Evolutionary conservation across 2,329 filamentous ascomycete species (phyloP), one percentile per base, ranked within the genome.

Genomic region (Ceratocystis albifundus): DNA sequence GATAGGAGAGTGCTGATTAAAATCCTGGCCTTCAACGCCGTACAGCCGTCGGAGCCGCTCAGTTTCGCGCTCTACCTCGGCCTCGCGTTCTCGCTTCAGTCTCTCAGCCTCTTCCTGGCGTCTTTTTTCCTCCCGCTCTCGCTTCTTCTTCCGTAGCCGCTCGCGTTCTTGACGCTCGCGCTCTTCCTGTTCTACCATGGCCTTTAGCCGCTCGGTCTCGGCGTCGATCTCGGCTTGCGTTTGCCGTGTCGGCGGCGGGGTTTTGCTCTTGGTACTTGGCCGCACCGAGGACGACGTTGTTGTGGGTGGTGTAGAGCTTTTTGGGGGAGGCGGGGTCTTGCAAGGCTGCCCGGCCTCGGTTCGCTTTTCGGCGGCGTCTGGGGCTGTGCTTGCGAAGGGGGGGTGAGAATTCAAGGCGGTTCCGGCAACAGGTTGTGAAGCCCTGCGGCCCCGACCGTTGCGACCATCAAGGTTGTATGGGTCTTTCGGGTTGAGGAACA

Each of bases 41-140:
- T 89, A 92, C 70, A 87, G 75, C 70, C 79, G 83, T 25, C 84
- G 79, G 45, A 99, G 78, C 1, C 91, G 82, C 73, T 94, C 90
- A 0, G 94, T 97, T 76, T 99, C 93, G 69, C 81, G 82, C 22
- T 92, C 86, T 0, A 92, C 77, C 72, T 91, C 88, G 55, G 80
- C 78, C 62, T 87, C 82, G 3, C 88, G 79, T 80, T 88, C 86
- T 71, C 80, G 81, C 71, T 85, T 82, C 65, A 88, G 83, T 1
- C 91, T 77, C 66, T 64, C 70, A 64, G 2, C 65, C 53, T 68
- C 59, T 44, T 65, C 57, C 8, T 32, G 25, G 22, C 61, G 53
- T 20, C 46, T 25, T 12, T 50, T 44, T 8, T 28, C 72, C 25
- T 74, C 78, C 66, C 80, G 77, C 70, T 84, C 83, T 46, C 79